Evolutionary conservation across 108 stramenopile genomes (phyloP).

Genomic region (Fistulifera pelliculosa): DNA sequence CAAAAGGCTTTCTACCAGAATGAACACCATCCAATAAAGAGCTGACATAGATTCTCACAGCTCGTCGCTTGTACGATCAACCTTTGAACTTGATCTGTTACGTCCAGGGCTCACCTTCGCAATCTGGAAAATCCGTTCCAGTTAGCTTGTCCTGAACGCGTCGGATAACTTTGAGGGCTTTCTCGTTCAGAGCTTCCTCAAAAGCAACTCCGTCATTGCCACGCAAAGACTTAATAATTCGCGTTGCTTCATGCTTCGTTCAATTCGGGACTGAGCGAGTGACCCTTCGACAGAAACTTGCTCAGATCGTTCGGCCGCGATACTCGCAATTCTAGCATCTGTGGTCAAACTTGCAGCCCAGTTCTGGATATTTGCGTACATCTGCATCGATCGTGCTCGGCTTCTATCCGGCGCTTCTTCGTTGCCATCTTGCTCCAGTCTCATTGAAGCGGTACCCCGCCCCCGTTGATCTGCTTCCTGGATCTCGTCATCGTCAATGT

Average conservation of each 20-base stretch:
- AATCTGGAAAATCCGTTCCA: slow-evolving; percentile 90
- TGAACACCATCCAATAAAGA: slow-evolving; percentile 97
- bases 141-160: slow-evolving; percentile 96
- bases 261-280: slow-evolving; percentile 55
- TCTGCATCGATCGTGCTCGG: slow-evolving; percentile 29
- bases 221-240: slow-evolving; percentile 50
- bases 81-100: slow-evolving; percentile 93
- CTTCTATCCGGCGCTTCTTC: background rate
- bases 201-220: slow-evolving; percentile 39
- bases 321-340: slow-evolving; percentile 56
- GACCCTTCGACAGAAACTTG: slow-evolving; percentile 36
- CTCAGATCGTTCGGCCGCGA: slow-evolving; percentile 37
- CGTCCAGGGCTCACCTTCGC: slow-evolving; percentile 61
- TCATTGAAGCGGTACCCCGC: background rate
- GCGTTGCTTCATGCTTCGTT: slow-evolving; percentile 60
- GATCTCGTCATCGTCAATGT: slow-evolving; percentile 36
- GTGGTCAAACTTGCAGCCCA: slow-evolving; percentile 56
- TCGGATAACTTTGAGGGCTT: slow-evolving; percentile 91
- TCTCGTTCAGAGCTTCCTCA: slow-evolving; percentile 88
- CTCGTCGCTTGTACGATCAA: slow-evolving; percentile 94
- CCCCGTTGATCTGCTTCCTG: slow-evolving; percentile 1
- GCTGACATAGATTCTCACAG: slow-evolving; percentile 90
- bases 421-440: background rate
- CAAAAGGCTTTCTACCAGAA: slow-evolving; percentile 38
- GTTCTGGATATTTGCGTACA: slow-evolving; percentile 65